Base-by-base conservation (phyloP, 768 basidiomycete species). In the Galerina sulciceps region DNA sequence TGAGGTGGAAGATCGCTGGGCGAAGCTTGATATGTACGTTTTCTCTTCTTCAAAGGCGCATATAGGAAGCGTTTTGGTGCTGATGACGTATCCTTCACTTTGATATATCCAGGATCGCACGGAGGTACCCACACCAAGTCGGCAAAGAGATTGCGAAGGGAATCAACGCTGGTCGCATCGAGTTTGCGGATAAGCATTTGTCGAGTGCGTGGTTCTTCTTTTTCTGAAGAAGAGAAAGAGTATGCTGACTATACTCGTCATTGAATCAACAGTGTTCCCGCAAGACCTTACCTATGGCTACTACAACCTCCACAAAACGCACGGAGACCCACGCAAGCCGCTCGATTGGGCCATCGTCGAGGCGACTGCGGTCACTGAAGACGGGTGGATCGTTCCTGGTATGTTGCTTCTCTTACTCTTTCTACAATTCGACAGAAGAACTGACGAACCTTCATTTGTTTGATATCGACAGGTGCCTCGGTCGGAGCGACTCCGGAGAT, bases 281-380 rank as follows among this genome's bases (percentile, higher is more conserved):
- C 80, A 82, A 59, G 81, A 82, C 51, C 65, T 82, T 20, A 76
- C 76, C 0, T 81, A 82, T 45, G 81, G 81, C 0, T 82, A 79
- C 65, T 81, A 82, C 63, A 75, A 66, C 37, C 73, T 81, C 13
- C 67, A 69, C 23, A 80, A 81, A 58, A 76, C 67, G 14, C 78
- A 79, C 41, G 79, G 80, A 1, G 78, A 81, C 58, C 77, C 79
- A 0, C 69, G 58, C 38, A 79, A 79, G 49, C 79, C 75, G 1
- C 71, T 82, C 17, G 72, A 82, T 66, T 81, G 80, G 81, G 81
- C 81, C 0, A 79, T 82, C 48, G 78, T 80, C 6, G 80, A 82
- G 60, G 81, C 80, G 10, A 82, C 81, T 3, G 80, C 79, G 9
- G 78, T 81, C 45, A 79, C 77, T 1, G 79, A 81, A 59, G 80